Evolutionary conservation across 169 alveolate genomes (phyloP).

Genomic region (Eimeria sp.): DNA sequence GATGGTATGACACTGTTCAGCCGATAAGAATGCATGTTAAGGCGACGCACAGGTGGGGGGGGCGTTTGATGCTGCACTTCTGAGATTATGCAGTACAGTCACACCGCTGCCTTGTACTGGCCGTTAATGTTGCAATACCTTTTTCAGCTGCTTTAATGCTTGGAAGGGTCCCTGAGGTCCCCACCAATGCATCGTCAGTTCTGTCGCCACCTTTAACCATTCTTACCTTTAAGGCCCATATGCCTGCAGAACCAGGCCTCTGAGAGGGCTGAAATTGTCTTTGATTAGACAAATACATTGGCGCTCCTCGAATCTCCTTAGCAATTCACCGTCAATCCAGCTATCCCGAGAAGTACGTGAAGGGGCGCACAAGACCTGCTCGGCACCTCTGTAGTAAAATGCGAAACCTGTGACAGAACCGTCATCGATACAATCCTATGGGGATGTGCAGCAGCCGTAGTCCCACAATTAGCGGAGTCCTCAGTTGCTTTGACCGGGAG

Average conservation of each 20-base stretch:
- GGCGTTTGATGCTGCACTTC: conserved; percentile 68
- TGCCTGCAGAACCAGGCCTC: conserved; percentile 90
- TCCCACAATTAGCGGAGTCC: conserved; percentile 81
- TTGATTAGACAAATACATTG: neutral
- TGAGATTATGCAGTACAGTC: neutral
- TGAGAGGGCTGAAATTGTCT: conserved; percentile 78
- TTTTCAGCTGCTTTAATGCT: conserved; percentile 76
- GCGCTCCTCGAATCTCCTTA: neutral
- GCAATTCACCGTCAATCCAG: conserved; percentile 87
- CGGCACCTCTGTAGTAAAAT: conserved; percentile 86
- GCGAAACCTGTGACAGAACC: conserved; percentile 84
- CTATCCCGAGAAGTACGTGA: conserved; percentile 86
- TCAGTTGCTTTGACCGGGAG: conserved; percentile 86
- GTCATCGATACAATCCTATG: neutral
- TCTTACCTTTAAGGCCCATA: conserved; percentile 87
- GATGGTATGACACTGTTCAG: neutral
- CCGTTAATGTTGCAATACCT: conserved; percentile 12
- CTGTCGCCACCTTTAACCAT: neutral
- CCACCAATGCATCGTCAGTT: neutral
- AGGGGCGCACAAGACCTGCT: conserved; percentile 87
- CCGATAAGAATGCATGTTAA: neutral
- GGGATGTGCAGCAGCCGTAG: neutral
- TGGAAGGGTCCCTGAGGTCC: conserved; percentile 73
- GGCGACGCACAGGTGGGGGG: conserved; percentile 78
- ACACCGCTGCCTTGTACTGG: neutral